phyloP scores from a whole-genome alignment of 257 asterid species.

The Solanum bulbocastanum region DNA sequence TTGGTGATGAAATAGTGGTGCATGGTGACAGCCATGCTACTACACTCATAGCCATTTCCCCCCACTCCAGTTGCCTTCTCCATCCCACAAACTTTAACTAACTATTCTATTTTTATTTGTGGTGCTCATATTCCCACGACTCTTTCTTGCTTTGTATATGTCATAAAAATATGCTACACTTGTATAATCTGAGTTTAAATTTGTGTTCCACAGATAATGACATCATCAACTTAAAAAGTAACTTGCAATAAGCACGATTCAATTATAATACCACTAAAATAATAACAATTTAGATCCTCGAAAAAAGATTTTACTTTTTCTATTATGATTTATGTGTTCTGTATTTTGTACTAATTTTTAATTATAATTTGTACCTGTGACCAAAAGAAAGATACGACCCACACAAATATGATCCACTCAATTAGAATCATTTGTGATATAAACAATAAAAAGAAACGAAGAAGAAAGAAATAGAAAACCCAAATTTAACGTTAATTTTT shows the following conservation, averaged over 20 bases:
- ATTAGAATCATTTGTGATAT: background rate
- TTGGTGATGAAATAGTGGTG: constrained; percentile 6
- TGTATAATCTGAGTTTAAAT: background rate
- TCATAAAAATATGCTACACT: background rate
- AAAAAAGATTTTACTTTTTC: rapidly evolving
- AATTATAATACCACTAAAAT: rapidly evolving
- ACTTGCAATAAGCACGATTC: background rate
- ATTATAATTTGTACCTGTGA: background rate
- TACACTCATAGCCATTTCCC: constrained; percentile 44
- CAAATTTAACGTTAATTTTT: background rate
- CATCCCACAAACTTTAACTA: background rate
- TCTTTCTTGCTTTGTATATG: background rate
- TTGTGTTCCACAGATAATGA: background rate
- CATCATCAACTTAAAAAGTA: background rate
- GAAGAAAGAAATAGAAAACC: too few species aligned
- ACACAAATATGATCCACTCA: background rate
- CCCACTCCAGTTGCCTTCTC: background rate
- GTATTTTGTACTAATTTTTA: too few species aligned
- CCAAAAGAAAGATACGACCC: background rate
- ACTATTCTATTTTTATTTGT: background rate
- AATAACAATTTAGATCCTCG: rapidly evolving
- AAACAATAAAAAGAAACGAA: background rate
- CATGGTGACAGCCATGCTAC: constrained; percentile 26
- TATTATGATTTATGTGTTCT: too few species aligned
- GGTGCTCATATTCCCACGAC: background rate